Percentiles rank a stretch among this genome's conserved stretches.
Conservation (phyloP, 2,329 filamentous ascomycete species). For the Exophiala phaeomuriformis region DNA sequence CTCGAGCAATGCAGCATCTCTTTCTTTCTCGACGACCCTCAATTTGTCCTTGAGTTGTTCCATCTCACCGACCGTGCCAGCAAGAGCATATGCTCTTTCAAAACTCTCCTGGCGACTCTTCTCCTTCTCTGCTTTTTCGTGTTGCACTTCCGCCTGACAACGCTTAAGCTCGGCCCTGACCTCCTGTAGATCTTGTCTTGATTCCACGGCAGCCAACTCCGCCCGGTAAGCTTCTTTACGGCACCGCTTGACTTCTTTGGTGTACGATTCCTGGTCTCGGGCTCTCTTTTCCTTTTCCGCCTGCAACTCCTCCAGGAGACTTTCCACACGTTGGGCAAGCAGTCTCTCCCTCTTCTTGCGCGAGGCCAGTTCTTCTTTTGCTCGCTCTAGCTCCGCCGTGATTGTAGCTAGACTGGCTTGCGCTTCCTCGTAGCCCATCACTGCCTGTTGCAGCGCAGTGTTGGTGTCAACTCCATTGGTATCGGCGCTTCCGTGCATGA, state of each 20-base stretch:
- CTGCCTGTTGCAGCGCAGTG: slow-evolving; percentile 40
- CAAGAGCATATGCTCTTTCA: slow-evolving; percentile 41
- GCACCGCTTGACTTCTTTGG: slow-evolving; percentile 50
- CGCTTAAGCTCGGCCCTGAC: slow-evolving; percentile 40
- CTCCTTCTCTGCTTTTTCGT: slow-evolving; percentile 43
- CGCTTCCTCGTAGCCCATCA: slow-evolving; percentile 42
- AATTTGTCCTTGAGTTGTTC: slow-evolving; percentile 39
- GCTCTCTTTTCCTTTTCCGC: slow-evolving; percentile 45
- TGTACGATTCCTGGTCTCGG: slow-evolving; percentile 44
- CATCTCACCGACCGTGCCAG: slow-evolving; percentile 40
- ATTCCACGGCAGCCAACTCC: slow-evolving; percentile 47
- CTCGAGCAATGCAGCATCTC: slow-evolving; percentile 25
- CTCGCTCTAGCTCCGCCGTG: slow-evolving; percentile 36
- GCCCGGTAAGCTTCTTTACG: slow-evolving; percentile 54
- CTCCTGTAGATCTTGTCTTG: slow-evolving; percentile 46
- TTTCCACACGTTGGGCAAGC: slow-evolving; percentile 40
- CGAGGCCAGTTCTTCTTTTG: slow-evolving; percentile 37
- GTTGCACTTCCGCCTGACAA: slow-evolving; percentile 47
- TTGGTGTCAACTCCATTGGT: slow-evolving; percentile 28
- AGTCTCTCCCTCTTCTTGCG: slow-evolving; percentile 39
- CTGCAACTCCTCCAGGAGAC: slow-evolving; percentile 46
- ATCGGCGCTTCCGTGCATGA: slow-evolving; percentile 23
- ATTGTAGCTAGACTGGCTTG: slow-evolving; percentile 34
- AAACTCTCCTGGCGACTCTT: slow-evolving; percentile 42
- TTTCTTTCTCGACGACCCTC: slow-evolving; percentile 35